Evolutionary conservation across 345 rosid species (phyloP), one percentile per base, ranked within the genome.

Genomic region (Stellera chamaejasme): DNA sequence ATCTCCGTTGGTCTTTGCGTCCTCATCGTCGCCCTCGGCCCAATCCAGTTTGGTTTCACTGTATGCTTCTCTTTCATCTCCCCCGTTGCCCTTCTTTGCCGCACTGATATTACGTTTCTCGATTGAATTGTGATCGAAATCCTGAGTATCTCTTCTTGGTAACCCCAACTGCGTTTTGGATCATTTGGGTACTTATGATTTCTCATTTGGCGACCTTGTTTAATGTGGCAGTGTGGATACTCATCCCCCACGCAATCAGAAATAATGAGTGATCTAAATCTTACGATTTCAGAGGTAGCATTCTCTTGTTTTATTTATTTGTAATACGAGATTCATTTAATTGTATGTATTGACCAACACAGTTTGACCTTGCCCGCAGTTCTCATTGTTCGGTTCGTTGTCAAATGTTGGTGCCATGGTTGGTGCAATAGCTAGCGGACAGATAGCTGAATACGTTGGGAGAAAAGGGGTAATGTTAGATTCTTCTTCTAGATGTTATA

Each of bases 391-490:
- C 65, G 94, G 87, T 36, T 80, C 94, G 4, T 62, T 85, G 46
- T 76, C 87, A 6, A 85, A 85, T 71, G 94, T 80, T 65, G 94
- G 90, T 13, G 87, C 85, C 41, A 85, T 82, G 89, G 73, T 82
- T 55, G 94, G 94, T 27, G 89, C 94, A 2, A 80, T 85, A 43
- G 66, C 85, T 16, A 80, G 89, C 19, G 94, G 94, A 55, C 94
- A 85, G 67, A 82, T 85, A 36, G 75, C 94, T 0, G 94, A 85
- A 68, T 75, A 85, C 52, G 63, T 85, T 61, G 94, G 94, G 61
- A 71, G 89, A 47, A 85, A 85, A 73, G 94, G 94, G 85, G 94
- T 85, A 79, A 11, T 58, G 13, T 0, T 2, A 8, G 16, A 16
- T 43, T 6, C 13, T 59, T 16, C 23, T 2, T 63, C 13, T 43